phyloP scores from a whole-genome alignment of 805 yeast species.

The Candida ponderosae region DNA sequence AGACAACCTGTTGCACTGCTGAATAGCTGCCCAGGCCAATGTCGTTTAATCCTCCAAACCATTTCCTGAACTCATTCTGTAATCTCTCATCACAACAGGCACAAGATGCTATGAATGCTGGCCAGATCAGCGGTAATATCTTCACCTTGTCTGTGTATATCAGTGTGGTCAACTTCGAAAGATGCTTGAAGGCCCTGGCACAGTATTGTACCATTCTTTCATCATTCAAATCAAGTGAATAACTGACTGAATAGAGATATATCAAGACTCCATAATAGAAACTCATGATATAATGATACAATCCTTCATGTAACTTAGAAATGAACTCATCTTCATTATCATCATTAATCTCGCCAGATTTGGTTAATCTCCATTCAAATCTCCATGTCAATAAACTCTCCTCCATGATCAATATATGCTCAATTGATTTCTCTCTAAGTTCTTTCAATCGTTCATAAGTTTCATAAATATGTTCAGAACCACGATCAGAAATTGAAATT shows the following conservation, averaged over 20 bases:
- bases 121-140: conserved; percentile 58
- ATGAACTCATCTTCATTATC: conserved; percentile 11
- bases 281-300: conserved; percentile 53
- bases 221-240: conserved; percentile 2
- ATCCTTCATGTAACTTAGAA: conserved; percentile 27
- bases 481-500: background rate
- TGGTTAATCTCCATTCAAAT: background rate
- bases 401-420: background rate
- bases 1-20: conserved; percentile 58
- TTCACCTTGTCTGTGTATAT: conserved; percentile 12
- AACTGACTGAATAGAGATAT: conserved; percentile 40
- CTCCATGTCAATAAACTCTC: background rate
- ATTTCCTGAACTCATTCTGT: conserved; percentile 48
- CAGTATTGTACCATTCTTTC: background rate
- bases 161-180: background rate
- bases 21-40: conserved; percentile 48
- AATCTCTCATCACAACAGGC: conserved; percentile 44
- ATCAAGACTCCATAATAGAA: conserved; percentile 48
- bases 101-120: conserved; percentile 55
- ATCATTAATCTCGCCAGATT: conserved; percentile 8
- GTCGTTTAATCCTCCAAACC: conserved; percentile 36
- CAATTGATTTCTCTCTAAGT: background rate
- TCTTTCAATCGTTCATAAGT: background rate
- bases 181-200: background rate
- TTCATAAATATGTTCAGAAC: background rate